These are phyloP conservation scores for Mycocentrospora acerina DNA, from an alignment of 2,329 filamentous ascomycete genomes.

Conservation along the genomic window DNA sequence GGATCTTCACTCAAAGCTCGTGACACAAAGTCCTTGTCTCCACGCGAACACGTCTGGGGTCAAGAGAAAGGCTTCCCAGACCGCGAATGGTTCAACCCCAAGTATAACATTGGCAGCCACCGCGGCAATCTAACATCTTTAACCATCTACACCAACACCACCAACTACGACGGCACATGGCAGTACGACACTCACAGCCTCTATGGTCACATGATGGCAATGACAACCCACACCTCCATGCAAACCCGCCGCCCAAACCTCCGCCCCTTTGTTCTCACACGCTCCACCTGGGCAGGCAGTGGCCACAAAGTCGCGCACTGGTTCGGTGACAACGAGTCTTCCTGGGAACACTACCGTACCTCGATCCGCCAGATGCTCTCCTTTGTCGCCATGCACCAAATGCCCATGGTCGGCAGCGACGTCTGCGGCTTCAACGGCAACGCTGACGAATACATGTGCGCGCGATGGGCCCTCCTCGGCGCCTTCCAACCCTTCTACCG, in stretches of 20 bases:
- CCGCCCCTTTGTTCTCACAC: conserved; percentile 72
- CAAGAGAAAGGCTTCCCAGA: conserved; percentile 60
- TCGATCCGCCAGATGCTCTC: conserved; percentile 48
- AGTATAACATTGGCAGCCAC: conserved; percentile 66
- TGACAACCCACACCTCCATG: conserved; percentile 66
- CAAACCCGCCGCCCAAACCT: conserved; percentile 61
- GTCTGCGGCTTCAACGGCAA: conserved; percentile 74
- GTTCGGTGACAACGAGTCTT: conserved; percentile 58
- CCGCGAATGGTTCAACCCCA: conserved; percentile 64
- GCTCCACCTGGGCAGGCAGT: conserved; percentile 73
- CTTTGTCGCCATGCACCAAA: conserved; percentile 50
- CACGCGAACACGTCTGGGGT: conserved; percentile 30
- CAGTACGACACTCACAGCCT: conserved; percentile 79
- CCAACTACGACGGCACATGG: conserved; percentile 65
- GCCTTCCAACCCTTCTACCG: conserved; percentile 77
- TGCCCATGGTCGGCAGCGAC: conserved; percentile 58
- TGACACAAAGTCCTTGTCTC: conserved; percentile 5
- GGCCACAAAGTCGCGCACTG: conserved; percentile 62
- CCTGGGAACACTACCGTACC: conserved; percentile 49
- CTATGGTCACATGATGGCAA: conserved; percentile 75
- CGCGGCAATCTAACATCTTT: conserved; percentile 48
- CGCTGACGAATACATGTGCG: conserved; percentile 68
- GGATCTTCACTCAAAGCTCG: conserved; percentile 9
- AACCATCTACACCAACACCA: conserved; percentile 66
- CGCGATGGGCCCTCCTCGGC: conserved; percentile 73